Base-by-base conservation (phyloP, 2,329 filamentous ascomycete species). In the Alternaria solani region DNA sequence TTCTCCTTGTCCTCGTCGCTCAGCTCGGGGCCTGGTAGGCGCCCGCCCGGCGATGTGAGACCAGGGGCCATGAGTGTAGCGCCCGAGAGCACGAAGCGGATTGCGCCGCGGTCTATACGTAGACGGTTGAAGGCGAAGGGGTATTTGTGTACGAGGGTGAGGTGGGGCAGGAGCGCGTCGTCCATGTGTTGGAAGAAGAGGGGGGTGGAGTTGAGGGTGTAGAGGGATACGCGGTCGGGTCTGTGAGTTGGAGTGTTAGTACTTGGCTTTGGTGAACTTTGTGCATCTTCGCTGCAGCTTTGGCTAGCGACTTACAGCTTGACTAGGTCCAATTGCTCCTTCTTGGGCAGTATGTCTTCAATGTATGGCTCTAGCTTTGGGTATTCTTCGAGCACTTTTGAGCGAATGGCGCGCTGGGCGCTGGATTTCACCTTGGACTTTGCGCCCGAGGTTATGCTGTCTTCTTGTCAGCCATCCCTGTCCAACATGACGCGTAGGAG, bases 401-500 rank as follows among this genome's bases (percentile, higher is more conserved):
- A 86, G 70, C 95, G 92, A 72, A 99, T 89, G 66, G 84, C 87
- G 75, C 95, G 92, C 83, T 97, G 94, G 57, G 93, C 92, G 25
- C 93, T 97, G 67, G 94, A 97, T 83, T 98, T 99, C 81, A 98
- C 92, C 85, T 98, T 98, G 71, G 93, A 93, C 83, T 95, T 96
- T 57, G 92, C 89, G 68, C 91, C 88, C 26, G 90, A 82, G 72
- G 88, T 83, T 78, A 97, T 89, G 68, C 91, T 94, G 66, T 0
- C 26, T 18, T 30, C 20, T 16, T 25, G 30, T 67, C 57, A 54
- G 48, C 8, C 26, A 32, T 28, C 53, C 54, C 23, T 8, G 7
- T 18, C 11, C 8, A 16, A 26, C 25, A 26, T 11, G 23, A 4
- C 16, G 14, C 18, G 20, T 38, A n/a, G 9, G 6, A 1, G 12